Evolutionary conservation across 805 yeast genomes (phyloP), one percentile per base, ranked within the genome.

Genomic region (Schizosaccharomyces osmophilus): DNA sequence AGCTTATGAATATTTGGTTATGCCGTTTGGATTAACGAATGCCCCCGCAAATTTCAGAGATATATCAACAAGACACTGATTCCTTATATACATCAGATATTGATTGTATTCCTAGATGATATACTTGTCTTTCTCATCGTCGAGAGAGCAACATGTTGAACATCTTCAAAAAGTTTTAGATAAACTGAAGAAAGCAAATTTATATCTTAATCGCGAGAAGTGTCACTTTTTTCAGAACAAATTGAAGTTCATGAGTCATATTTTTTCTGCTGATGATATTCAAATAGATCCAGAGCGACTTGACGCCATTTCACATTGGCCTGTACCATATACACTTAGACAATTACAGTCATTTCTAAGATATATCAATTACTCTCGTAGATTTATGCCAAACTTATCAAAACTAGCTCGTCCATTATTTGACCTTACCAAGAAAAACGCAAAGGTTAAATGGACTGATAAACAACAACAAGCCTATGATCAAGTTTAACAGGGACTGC

Each of bases 1-100:
- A 13, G 59, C 62, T 3, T 67, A 59, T 55, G 65, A 68, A 55
- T 68, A 65, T 63, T 59, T 29, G 3, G 69, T 65, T 13, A 66
- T 69, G 68, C 70, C 69, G 0, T 67, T 68, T 61, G 71, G 70
- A 1, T 60, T 67, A 55, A 39, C 62, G 9, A 67, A 65, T 61
- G 70, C 68, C 0, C 70, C 70, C 1, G 64, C 68, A 1, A 60
- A 65, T 3, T 68, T 69, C 59, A 69, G 55, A 6, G 62, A 5
- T 24, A 62, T 15, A 62, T 62, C 39, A 59, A 62, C 17, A 29
- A 42, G 36, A 22, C 62, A 13, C 29, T 62, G 6, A 3, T 61
- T 17, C 61, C 48, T 43, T 41, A 42, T 3, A 43, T 32, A 5
- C 9, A 51, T 26, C 24, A 4, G n/a, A 62, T 2, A 45, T 66